Evolutionary conservation across 805 yeast species (phyloP).

Genomic region (Zygoascus flipseniorum): DNA sequence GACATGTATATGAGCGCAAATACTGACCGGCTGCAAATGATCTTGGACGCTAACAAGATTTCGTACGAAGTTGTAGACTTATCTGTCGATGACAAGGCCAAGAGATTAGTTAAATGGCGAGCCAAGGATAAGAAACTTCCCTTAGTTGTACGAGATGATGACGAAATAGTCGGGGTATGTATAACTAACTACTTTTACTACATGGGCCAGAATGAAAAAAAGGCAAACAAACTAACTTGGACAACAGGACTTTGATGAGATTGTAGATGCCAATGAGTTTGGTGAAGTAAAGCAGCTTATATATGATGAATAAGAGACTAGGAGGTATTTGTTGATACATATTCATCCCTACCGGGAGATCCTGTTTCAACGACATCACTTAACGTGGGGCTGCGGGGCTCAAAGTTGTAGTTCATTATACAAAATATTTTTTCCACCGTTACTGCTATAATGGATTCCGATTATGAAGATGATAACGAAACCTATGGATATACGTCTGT

Average conservation of each 20-base stretch:
- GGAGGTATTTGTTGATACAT: background rate
- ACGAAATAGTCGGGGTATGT: conserved; percentile 58
- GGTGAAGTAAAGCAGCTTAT: conserved; percentile 21
- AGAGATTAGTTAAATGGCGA: conserved; percentile 67
- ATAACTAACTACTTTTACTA: too few relatives aligned
- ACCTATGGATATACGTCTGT: conserved; percentile 24
- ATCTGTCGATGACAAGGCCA: conserved; percentile 82
- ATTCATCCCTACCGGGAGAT: background rate
- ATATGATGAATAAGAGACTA: conserved; percentile 10
- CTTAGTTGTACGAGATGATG: conserved; percentile 70
- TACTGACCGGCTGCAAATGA: conserved; percentile 67
- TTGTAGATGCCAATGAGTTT: conserved; percentile 75
- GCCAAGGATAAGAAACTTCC: conserved; percentile 70
- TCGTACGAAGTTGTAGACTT: conserved; percentile 63
- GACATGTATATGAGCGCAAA: conserved; percentile 68
- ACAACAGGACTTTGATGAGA: conserved; percentile 59
- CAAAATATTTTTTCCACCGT: background rate
- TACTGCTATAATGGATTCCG: conserved; percentile 10
- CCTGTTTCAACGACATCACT: too few relatives aligned
- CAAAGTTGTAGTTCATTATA: background rate
- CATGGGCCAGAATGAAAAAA: background rate
- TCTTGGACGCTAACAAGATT: conserved; percentile 65
- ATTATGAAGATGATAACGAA: conserved; percentile 26
- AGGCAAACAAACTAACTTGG: background rate
- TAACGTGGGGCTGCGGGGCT: too few relatives aligned